These are phyloP conservation scores for Daldinia vernicosa DNA, from an alignment of 495 filamentous ascomycete species.

Conservation along the genomic window DNA sequence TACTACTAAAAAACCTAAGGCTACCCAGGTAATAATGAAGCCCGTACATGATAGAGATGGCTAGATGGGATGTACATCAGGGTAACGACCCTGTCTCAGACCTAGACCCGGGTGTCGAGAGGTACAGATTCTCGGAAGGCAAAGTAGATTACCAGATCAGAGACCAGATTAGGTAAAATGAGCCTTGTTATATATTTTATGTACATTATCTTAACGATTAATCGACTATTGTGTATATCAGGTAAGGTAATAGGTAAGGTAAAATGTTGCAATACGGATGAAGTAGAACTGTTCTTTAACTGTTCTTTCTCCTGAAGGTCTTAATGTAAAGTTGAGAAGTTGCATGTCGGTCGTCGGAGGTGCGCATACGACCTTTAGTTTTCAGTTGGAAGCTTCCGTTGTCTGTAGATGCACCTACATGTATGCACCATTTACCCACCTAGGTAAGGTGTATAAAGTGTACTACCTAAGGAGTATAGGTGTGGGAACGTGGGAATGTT, in stretches of 20 bases:
- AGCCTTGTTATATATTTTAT: neutral
- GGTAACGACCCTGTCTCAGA: conserved; percentile 38
- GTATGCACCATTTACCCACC: conserved; percentile 13
- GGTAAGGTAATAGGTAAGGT: neutral
- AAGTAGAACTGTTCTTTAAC: neutral
- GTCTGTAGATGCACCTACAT: conserved; percentile 17
- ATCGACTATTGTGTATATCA: neutral
- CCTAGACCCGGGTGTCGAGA: conserved; percentile 17
- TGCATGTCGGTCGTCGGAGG: conserved; percentile 8
- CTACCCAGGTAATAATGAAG: neutral
- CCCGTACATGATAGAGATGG: neutral
- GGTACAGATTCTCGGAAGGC: conserved; percentile 39
- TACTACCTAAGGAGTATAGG: neutral
- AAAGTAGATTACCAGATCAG: conserved; percentile 41
- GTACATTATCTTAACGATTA: neutral
- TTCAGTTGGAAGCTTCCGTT: conserved; percentile 25
- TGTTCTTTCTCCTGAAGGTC: neutral
- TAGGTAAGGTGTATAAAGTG: conserved; percentile 1
- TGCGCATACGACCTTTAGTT: conserved; percentile 15
- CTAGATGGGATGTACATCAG: conserved; percentile 20
- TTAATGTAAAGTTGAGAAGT: neutral
- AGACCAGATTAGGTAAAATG: conserved; percentile 19
- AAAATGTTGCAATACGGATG: conserved; percentile 22
- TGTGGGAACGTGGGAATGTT: neutral
- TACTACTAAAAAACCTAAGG: neutral